Conservation (phyloP, 2,329 filamentous ascomycete genomes). For the Neocucurbitaria cava region DNA sequence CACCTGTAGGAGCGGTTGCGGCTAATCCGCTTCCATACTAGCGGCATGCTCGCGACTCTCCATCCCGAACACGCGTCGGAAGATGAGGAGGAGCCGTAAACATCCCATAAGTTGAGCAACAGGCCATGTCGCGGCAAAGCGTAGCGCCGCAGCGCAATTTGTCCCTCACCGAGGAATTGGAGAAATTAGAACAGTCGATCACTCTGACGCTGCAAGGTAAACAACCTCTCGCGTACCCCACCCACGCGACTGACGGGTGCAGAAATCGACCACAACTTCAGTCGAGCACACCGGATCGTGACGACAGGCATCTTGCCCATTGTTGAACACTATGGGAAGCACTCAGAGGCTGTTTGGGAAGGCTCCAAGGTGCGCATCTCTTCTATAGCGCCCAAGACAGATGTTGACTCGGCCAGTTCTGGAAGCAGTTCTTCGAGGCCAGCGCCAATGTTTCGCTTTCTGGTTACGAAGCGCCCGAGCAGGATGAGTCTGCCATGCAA, state of each 20-base stretch:
- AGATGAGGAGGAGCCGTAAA: slow-evolving; percentile 10
- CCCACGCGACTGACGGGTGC: slow-evolving; percentile 32
- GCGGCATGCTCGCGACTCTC: slow-evolving; percentile 19
- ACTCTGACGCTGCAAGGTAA: slow-evolving; percentile 89
- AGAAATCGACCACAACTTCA: slow-evolving; percentile 99
- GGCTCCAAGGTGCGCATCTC: slow-evolving; percentile 76
- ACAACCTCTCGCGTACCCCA: slow-evolving; percentile 27
- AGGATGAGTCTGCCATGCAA: slow-evolving; percentile 62
- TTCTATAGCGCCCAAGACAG: not conserved
- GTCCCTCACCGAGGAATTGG: slow-evolving; percentile 91
- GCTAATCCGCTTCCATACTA: slow-evolving; percentile 18
- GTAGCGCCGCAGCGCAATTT: slow-evolving; percentile 63
- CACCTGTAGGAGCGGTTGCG: not conserved
- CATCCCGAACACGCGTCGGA: slow-evolving; percentile 19
- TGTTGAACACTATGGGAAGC: slow-evolving; percentile 93
- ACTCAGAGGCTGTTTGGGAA: slow-evolving; percentile 95
- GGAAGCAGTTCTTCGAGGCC: slow-evolving; percentile 99
- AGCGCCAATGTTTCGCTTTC: slow-evolving; percentile 97
- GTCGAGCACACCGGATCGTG: slow-evolving; percentile 93
- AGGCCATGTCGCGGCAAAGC: slow-evolving; percentile 61
- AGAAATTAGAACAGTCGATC: slow-evolving; percentile 95
- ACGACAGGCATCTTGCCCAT: slow-evolving; percentile 91
- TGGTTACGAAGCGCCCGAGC: slow-evolving; percentile 83
- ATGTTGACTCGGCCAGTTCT: slow-evolving; percentile 69
- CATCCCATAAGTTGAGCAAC: slow-evolving; percentile 6